A percentile compares a stretch with the other conserved stretches of the same genome.
Evolutionary conservation across 2,329 filamentous ascomycete species (phyloP).

Genomic region (Exophiala spinifera): DNA sequence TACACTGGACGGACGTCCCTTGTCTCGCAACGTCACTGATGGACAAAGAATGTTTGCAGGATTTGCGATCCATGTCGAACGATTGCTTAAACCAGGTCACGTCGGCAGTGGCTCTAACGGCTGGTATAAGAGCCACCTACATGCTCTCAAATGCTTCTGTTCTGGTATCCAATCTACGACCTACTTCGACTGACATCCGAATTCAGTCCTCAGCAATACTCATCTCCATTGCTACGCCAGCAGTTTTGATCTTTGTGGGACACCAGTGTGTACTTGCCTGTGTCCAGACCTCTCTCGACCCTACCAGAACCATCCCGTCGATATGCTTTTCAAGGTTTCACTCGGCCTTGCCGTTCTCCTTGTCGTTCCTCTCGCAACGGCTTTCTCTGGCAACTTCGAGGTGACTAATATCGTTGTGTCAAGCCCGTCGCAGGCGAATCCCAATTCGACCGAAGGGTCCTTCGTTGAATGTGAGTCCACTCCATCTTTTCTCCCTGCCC

Average conservation of each 20-base stretch:
- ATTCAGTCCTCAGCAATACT: too few species aligned
- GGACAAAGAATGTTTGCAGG: not conserved
- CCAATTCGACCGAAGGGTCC: slow-evolving; percentile 19
- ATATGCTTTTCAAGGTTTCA: too few species aligned
- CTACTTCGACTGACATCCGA: too few species aligned
- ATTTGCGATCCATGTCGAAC: not conserved
- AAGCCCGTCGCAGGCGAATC: slow-evolving; percentile 24
- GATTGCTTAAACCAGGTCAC: not conserved
- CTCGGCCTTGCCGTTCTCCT: slow-evolving; percentile 4
- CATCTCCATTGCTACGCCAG: too few species aligned
- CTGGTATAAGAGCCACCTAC: not conserved
- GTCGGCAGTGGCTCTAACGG: not conserved
- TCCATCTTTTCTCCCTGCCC: not conserved
- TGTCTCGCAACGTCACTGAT: slow-evolving; percentile 6
- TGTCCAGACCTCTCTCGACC: not conserved
- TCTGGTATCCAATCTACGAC: not conserved
- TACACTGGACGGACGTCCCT: not conserved
- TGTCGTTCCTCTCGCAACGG: slow-evolving; percentile 6
- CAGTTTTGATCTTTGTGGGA: too few species aligned
- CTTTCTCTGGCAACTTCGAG: slow-evolving; percentile 26
- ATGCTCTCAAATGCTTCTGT: not conserved
- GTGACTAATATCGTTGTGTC: slow-evolving; percentile 22
- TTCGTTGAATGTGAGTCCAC: slow-evolving; percentile 20
- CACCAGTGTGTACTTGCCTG: too few species aligned
- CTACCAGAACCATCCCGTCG: slow-evolving; percentile 1